A percentile compares a stretch with the other conserved stretches of the same genome.
Evolutionary conservation across 768 basidiomycete genomes (phyloP).

Genomic region (Phaffia tasmanica): DNA sequence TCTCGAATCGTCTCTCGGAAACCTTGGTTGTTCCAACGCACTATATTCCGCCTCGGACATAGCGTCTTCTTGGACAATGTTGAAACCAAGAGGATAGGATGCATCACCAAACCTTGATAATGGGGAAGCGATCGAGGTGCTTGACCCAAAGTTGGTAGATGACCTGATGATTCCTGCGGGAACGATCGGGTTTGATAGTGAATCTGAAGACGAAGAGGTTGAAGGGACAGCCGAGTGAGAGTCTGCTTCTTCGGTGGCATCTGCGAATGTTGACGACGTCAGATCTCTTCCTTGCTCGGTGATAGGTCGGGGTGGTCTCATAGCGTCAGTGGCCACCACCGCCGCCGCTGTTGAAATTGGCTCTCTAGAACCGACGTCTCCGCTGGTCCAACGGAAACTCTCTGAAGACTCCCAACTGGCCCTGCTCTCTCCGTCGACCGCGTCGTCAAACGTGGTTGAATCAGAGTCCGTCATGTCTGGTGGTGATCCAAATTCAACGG

Average conservation of each 20-base stretch:
- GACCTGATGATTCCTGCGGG: background rate
- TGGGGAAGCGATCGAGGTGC: slow-evolving; percentile 7
- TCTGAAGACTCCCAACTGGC: slow-evolving; percentile 9
- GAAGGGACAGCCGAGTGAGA: background rate
- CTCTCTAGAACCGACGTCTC: slow-evolving; percentile 4
- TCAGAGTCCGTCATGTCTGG: slow-evolving; percentile 3
- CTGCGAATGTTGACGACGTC: slow-evolving; percentile 10
- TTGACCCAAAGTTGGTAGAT: slow-evolving; percentile 3
- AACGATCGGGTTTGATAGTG: slow-evolving; percentile 4
- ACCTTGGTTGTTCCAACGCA: no score
- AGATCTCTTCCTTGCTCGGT: no score
- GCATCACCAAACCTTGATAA: slow-evolving; percentile 1
- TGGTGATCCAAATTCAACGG: background rate
- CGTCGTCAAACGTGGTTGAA: slow-evolving; percentile 6
- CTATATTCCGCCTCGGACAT: background rate
- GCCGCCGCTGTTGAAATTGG: background rate
- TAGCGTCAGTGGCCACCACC: background rate
- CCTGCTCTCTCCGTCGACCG: background rate
- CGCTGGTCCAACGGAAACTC: slow-evolving; percentile 4
- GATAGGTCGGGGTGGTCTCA: background rate
- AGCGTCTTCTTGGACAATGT: background rate
- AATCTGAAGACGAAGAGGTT: background rate
- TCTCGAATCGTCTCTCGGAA: no score
- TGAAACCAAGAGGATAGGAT: background rate
- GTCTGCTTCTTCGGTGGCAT: slow-evolving; percentile 17